Percentiles rank a stretch among this genome's conserved stretches.
phyloP scores from a whole-genome alignment of 371 early-diverging fungal genomes.

The Capillidium rhysosporum region DNA sequence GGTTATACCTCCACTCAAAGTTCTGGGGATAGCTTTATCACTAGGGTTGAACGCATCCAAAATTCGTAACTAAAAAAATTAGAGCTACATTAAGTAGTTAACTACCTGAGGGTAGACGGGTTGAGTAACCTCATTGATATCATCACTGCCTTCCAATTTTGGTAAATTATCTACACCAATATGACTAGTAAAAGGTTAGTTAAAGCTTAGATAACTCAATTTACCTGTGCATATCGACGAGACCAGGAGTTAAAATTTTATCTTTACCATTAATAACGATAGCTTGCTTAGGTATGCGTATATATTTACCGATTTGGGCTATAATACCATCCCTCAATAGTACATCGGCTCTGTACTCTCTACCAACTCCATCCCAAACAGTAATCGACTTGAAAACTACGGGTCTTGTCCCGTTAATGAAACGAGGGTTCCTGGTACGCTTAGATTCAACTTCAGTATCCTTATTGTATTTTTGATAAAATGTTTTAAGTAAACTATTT shows the following conservation, averaged over 20 bases:
- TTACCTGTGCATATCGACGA: conserved; percentile 65
- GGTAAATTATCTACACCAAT: conserved; percentile 39
- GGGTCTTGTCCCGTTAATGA: background rate
- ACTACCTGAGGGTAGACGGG: conserved; percentile 34
- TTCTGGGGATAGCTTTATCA: conserved; percentile 39
- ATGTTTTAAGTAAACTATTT: too few relatives aligned
- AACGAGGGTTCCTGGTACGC: background rate
- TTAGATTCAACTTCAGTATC: too few relatives aligned
- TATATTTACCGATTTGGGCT: conserved; percentile 16
- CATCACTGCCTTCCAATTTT: conserved; percentile 21
- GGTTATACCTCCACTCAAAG: conserved; percentile 61
- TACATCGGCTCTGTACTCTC: conserved; percentile 23
- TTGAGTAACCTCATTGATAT: conserved; percentile 49
- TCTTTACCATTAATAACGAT: conserved; percentile 38
- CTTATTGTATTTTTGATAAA: too few relatives aligned
- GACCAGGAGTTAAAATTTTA: conserved; percentile 53
- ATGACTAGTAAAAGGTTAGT: conserved; percentile 18
- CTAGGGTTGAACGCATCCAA: conserved; percentile 38
- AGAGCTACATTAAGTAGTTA: background rate
- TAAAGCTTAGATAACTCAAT: background rate
- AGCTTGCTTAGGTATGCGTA: conserved; percentile 14
- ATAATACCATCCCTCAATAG: conserved; percentile 33
- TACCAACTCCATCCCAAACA: conserved; percentile 23
- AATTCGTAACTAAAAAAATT: conserved; percentile 16
- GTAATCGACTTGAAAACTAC: background rate